Base-by-base conservation (phyloP, 352 stramenopile genomes). In the Thalassiosira delicatula region DNA sequence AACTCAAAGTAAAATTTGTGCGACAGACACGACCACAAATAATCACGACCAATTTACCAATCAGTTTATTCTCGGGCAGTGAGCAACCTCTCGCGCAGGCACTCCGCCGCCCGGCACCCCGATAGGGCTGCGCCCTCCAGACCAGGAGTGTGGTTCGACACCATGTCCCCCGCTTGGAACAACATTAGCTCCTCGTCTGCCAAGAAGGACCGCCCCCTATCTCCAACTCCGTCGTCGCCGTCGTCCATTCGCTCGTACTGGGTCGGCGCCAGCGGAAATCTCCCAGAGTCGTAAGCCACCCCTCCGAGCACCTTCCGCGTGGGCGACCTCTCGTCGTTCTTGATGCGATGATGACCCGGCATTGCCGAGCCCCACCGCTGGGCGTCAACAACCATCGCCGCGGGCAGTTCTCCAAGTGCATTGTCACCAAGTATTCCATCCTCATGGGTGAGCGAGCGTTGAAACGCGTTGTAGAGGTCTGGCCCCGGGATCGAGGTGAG, bases 301-400 rank as follows among this genome's bases (percentile, higher is more conserved):
- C 65, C 65, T n/a, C 54, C 75, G 27, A 87, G 59, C 21, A 73
- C 33, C 19, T 76, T 62, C 54, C 62, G 23, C 1, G 74, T 80
- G 21, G 37, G 4, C 14, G 73, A 83, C n/a, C n/a, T n/a, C n/a
- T n/a, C n/a, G 49, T 46, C 32, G n/a, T 79, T 44, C 11, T 61
- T 37, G 14, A 84, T 54, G 42, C 70, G 66, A 1, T 65, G 68
- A 76, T 80, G 69, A 32, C 57, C 66, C 40, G 87, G 87, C 46
- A 92, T 27, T 0, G 83, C 87, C 0, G 83, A 89, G 65, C 85
- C 87, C 88, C 88, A 92, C 37, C 88, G 68, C 66, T 92, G 88
- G n/a, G 85, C 83, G 71, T 83, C 70, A n/a, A 89, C 29, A 68
- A 88, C 85, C 8, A 84, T 27, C 17, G 63, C 66, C 5, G 67